Conservation (phyloP, 2,329 filamentous ascomycete genomes). For the Xylariaceae sp. region DNA sequence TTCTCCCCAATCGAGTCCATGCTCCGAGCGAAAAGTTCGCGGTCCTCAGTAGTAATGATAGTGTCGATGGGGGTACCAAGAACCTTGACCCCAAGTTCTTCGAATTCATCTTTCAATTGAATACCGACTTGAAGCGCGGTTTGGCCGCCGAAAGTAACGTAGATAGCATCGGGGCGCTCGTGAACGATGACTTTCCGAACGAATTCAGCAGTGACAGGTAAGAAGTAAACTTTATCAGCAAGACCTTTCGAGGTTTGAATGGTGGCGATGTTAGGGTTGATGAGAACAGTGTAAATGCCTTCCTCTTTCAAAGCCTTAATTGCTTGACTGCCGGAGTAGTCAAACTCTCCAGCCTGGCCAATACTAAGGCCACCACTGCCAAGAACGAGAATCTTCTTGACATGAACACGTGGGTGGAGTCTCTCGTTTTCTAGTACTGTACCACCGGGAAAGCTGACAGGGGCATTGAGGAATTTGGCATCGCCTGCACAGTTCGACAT, state of each 20-base stretch:
- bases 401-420: conserved; percentile 71
- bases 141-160: conserved; percentile 96
- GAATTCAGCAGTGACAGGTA: conserved; percentile 94
- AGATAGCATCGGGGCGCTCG: conserved; percentile 93
- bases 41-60: conserved; percentile 97
- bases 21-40: conserved; percentile 93
- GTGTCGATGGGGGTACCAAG: conserved; percentile 96
- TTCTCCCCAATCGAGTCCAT: conserved; percentile 99
- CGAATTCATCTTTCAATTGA: conserved; percentile 95
- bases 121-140: conserved; percentile 97
- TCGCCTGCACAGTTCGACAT: conserved; percentile 70
- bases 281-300: conserved; percentile 93
- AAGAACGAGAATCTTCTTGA: conserved; percentile 92
- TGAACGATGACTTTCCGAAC: conserved; percentile 96
- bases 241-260: conserved; percentile 98
- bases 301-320: conserved; percentile 98
- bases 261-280: conserved; percentile 98
- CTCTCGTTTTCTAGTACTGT: conserved; percentile 73
- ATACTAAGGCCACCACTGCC: conserved; percentile 95
- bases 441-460: conserved; percentile 85
- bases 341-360: conserved; percentile 96
- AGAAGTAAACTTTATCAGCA: conserved; percentile 97
- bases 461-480: conserved; percentile 60
- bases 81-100: conserved; percentile 85
- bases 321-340: conserved; percentile 96